A percentile compares a stretch with the other conserved stretches of the same genome.
Conservation (phyloP, 2,329 filamentous ascomycete species). For the Capronia epimyces region DNA sequence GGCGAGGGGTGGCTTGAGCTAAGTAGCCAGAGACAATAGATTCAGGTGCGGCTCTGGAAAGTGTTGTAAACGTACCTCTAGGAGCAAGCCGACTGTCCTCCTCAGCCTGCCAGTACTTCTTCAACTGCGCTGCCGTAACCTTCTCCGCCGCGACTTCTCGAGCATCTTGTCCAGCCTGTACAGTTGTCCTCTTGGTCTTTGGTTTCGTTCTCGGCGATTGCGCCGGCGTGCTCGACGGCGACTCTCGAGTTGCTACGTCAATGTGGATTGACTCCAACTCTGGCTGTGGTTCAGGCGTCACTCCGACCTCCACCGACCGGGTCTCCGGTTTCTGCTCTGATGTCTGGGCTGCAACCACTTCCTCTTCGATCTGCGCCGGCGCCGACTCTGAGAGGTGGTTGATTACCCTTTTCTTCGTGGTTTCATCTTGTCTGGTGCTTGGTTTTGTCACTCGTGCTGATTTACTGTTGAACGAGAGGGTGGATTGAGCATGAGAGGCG, state of each 20-base stretch:
- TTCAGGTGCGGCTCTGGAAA: neutral
- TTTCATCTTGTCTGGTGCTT: conserved; percentile 31
- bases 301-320: conserved; percentile 29
- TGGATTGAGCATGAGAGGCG: conserved; percentile 47
- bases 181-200: conserved; percentile 19
- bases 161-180: conserved; percentile 31
- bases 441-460: conserved; percentile 56
- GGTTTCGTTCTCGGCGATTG: conserved; percentile 8
- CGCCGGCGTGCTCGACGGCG: conserved; percentile 4
- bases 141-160: conserved; percentile 50
- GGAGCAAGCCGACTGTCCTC: conserved; percentile 64
- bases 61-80: conserved; percentile 41
- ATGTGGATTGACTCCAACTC: conserved; percentile 6
- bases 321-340: conserved; percentile 11
- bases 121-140: conserved; percentile 63
- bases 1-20: neutral
- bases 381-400: conserved; percentile 30
- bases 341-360: conserved; percentile 10
- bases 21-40: neutral
- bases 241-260: conserved; percentile 14
- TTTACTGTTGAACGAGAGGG: conserved; percentile 57
- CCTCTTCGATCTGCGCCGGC: conserved; percentile 13
- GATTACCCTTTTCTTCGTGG: conserved; percentile 35
- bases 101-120: conserved; percentile 69
- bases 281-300: conserved; percentile 25